Evolutionary conservation across 306 rosid genomes (phyloP), one percentile per base, ranked within the genome.

Genomic region (Acacia melanoxylon): DNA sequence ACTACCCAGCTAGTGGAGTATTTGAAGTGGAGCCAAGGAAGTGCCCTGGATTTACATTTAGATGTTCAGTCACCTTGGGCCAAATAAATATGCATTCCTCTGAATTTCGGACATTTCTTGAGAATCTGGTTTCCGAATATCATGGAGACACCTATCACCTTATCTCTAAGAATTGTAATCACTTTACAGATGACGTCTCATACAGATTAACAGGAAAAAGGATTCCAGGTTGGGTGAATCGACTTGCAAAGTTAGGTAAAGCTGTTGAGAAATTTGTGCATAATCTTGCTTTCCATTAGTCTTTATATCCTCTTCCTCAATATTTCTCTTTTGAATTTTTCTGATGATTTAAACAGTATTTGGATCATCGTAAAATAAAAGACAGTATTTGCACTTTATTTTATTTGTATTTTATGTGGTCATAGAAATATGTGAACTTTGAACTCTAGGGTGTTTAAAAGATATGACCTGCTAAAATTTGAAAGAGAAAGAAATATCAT

Each of bases 61-160:
- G 99, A 72, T 72, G 89, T 85, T 90, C 97, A 72, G 59, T 95
- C 72, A 45, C 83, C 76, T 80, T 95, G 78, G 99, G 98, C 5
- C 83, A 73, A 12, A 68, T 77, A 75, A 79, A 82, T 54, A 85
- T 91, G 91, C 79, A 67, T 48, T 82, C 87, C 45, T 69, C 90
- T 33, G 98, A 91, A 83, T 91, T 93, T 74, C 86, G 93, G 70
- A 78, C 77, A n/a, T 90, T 90, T 76, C 80, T 95, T 40, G 97
- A 93, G 84, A 81, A 72, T 44, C 45, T 84, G 42, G 97, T 94
- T 66, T 85, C 90, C 8, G 94, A 95, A 78, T 95, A 93, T 86
- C 91, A 95, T 86, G 98, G 98, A 56, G 98, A 95, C 82, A 95
- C 97, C 25, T 95, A 95, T 83, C 92, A 93, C 84, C 98, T 95